Conservation (phyloP, 805 yeast genomes). For the Teunomyces stri region DNA sequence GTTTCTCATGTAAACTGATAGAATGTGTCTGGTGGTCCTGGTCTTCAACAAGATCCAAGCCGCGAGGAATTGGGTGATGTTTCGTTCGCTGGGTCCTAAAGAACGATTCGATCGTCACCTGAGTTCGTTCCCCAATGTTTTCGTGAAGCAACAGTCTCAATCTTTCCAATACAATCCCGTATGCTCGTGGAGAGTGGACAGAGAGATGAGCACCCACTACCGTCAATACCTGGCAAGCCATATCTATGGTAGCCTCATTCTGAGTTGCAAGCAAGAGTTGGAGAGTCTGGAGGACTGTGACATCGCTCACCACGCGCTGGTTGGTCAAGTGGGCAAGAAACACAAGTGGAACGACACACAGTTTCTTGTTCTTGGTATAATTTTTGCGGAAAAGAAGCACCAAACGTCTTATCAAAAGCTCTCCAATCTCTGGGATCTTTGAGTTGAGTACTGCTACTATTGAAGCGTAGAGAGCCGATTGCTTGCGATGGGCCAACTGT, state of each 20-base stretch:
- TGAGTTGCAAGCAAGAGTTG: conserved; percentile 39
- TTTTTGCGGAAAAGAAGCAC: conserved; percentile 57
- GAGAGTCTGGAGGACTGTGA: conserved; percentile 32
- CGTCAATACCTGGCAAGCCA: conserved; percentile 50
- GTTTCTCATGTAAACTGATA: conserved; percentile 50
- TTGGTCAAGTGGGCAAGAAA: conserved; percentile 65
- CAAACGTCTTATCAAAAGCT: conserved; percentile 50
- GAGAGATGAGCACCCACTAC: conserved; percentile 52
- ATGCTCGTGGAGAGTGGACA: conserved; percentile 42
- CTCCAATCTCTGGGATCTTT: conserved; percentile 68
- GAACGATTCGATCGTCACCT: background rate
- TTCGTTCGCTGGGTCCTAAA: background rate
- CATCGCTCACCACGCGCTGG: conserved; percentile 48
- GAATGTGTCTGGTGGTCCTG: conserved; percentile 59
- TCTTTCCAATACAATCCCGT: conserved; percentile 53
- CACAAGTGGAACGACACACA: conserved; percentile 41
- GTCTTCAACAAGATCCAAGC: conserved; percentile 61
- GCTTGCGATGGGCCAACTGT: conserved; percentile 41
- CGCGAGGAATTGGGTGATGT: conserved; percentile 31
- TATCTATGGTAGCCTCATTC: conserved; percentile 54
- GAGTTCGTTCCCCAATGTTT: conserved; percentile 1
- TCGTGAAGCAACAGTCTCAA: conserved; percentile 62
- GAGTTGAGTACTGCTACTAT: conserved; percentile 61
- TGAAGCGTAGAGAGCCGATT: conserved; percentile 53
- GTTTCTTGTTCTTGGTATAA: conserved; percentile 41